These are phyloP conservation scores for Pythium guiyangense DNA, from an alignment of 352 stramenopile species.

Conservation along the genomic window DNA sequence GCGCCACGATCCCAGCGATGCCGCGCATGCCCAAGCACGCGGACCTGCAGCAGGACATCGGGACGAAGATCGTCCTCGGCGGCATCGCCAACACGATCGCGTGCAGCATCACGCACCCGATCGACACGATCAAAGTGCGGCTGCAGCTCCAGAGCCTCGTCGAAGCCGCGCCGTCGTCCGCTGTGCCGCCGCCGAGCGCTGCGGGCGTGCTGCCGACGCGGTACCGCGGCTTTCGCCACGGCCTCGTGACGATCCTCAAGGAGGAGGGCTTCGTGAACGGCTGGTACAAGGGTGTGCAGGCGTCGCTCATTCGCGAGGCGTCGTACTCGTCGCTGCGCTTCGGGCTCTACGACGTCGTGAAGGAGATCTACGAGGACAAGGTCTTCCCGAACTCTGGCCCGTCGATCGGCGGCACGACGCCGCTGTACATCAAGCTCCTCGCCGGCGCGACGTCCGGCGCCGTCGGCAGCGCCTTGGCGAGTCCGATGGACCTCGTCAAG, in stretches of 20 bases:
- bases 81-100: constrained; percentile 60
- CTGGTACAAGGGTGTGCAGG: constrained; percentile 53
- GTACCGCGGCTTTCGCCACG: constrained; percentile 55
- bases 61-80: constrained; percentile 57
- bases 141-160: constrained; percentile 53
- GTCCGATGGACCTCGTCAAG: constrained; percentile 78
- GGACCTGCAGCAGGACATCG: constrained; percentile 46
- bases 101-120: constrained; percentile 45
- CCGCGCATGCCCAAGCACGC: constrained; percentile 23
- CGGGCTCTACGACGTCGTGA: constrained; percentile 73
- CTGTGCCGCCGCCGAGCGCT: neutral
- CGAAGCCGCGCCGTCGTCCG: neutral
- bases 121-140: constrained; percentile 67
- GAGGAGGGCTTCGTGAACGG: constrained; percentile 51
- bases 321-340: constrained; percentile 79
- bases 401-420: constrained; percentile 29
- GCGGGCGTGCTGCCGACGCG: constrained; percentile 20
- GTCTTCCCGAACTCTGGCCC: constrained; percentile 35
- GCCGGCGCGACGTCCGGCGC: constrained; percentile 55
- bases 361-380: constrained; percentile 60
- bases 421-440: constrained; percentile 65
- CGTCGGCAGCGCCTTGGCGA: constrained; percentile 63
- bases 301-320: constrained; percentile 62
- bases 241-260: constrained; percentile 42
- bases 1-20: constrained; percentile 1